These are phyloP conservation scores for Aristolochia fimbriata DNA, from an alignment of 164 flowering plant species.

Conservation along the genomic window DNA sequence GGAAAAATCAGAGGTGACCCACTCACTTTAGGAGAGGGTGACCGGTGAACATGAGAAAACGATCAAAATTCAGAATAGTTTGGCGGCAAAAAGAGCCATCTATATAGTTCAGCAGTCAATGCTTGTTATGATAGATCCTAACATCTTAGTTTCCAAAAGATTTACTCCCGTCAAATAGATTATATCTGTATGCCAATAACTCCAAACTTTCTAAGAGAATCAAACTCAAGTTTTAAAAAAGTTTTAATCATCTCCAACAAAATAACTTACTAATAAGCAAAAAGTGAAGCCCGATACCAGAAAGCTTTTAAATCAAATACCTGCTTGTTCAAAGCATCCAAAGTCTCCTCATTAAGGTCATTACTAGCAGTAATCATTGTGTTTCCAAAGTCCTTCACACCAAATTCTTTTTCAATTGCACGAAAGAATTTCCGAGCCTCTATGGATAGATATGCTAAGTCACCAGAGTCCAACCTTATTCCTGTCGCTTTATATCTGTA, in stretches of 20 bases:
- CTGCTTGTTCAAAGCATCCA: constrained; percentile 98
- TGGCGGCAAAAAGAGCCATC: background rate
- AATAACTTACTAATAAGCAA: no score
- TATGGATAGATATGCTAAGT: constrained; percentile 82
- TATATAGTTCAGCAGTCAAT: background rate
- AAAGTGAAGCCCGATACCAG: background rate
- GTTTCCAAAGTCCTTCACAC: constrained; percentile 65
- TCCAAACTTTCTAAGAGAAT: background rate
- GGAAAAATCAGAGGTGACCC: no score
- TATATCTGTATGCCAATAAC: background rate
- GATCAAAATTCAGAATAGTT: background rate
- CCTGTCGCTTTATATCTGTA: constrained; percentile 88
- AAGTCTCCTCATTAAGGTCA: constrained; percentile 97
- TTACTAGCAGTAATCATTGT: constrained; percentile 87
- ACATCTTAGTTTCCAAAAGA: background rate
- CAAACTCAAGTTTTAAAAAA: no score
- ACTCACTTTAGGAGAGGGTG: no score
- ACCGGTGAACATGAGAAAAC: no score
- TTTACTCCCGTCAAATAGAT: background rate
- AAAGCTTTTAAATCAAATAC: constrained; percentile 19
- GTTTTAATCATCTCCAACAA: no score
- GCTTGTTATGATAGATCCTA: background rate
- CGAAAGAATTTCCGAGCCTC: constrained; percentile 74
- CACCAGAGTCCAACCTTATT: constrained; percentile 95
- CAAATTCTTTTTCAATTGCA: constrained; percentile 71